Evolutionary conservation across 441 rosid species (phyloP).

Genomic region (Populus hybrid): DNA sequence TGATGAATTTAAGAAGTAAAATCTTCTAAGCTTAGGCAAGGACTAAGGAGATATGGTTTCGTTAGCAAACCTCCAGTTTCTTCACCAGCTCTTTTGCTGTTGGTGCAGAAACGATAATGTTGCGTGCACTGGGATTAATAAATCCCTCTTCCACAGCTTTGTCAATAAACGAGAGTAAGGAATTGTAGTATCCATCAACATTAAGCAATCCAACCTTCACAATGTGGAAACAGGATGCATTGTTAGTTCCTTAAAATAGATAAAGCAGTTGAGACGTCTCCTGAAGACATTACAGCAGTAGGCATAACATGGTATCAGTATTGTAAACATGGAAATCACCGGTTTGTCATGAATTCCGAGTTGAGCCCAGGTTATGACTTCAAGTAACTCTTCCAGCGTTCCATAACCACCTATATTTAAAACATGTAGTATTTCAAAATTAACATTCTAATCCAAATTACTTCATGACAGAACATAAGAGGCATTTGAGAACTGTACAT

Average conservation of each 20-base stretch:
- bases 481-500: not conserved
- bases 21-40: not conserved
- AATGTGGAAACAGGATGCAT: no score
- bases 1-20: not conserved
- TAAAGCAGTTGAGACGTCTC: not conserved
- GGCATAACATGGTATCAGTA: not conserved
- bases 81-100: no score
- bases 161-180: no score
- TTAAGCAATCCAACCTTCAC: no score
- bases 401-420: slow-evolving; percentile 81
- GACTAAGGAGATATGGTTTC: not conserved
- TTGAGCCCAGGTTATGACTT: slow-evolving; percentile 95
- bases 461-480: not conserved
- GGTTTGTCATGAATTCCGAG: slow-evolving; percentile 98
- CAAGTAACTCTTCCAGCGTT: slow-evolving; percentile 93
- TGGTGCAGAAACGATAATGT: no score
- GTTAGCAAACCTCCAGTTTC: no score
- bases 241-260: slow-evolving; percentile 2
- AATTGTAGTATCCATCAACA: no score
- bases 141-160: no score
- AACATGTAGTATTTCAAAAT: not conserved
- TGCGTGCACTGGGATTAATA: no score
- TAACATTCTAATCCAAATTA: not conserved
- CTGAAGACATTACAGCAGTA: not conserved
- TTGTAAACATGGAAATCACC: slow-evolving; percentile 31